phyloP scores from a whole-genome alignment of 1,284 basidiomycete species.

The Cutaneotrichosporon cavernicola region DNA sequence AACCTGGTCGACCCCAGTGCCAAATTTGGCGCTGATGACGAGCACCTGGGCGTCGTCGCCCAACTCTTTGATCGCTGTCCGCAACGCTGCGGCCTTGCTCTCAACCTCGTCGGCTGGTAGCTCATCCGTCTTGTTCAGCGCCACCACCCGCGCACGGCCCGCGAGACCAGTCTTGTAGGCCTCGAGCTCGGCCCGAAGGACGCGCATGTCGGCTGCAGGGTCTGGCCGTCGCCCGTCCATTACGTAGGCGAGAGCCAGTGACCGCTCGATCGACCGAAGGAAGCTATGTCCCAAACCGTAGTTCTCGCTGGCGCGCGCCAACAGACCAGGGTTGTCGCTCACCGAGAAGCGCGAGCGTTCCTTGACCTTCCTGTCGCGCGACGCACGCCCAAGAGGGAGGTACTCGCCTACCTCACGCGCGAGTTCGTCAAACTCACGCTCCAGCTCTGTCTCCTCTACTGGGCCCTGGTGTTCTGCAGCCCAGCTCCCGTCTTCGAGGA shows the following conservation, averaged over 20 bases:
- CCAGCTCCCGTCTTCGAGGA: slow-evolving; percentile 76
- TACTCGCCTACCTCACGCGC: slow-evolving; percentile 36
- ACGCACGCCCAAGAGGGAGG: slow-evolving; percentile 25
- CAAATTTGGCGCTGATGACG: slow-evolving; percentile 75
- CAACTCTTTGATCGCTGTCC: slow-evolving; percentile 33
- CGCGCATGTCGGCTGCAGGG: slow-evolving; percentile 72
- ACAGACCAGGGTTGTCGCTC: slow-evolving; percentile 95
- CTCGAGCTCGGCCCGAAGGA: slow-evolving; percentile 77
- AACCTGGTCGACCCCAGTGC: slow-evolving; percentile 68
- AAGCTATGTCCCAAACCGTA: slow-evolving; percentile 93
- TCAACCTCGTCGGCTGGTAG: slow-evolving; percentile 55
- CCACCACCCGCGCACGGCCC: slow-evolving; percentile 70
- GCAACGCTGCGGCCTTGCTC: slow-evolving; percentile 53
- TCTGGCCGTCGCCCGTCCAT: slow-evolving; percentile 73
- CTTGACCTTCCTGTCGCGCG: slow-evolving; percentile 8
- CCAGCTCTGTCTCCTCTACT: slow-evolving; percentile 69
- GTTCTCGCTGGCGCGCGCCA: slow-evolving; percentile 78
- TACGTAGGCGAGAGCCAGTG: slow-evolving; percentile 84
- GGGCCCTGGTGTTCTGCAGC: slow-evolving; percentile 55
- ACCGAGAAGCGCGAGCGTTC: slow-evolving; percentile 87
- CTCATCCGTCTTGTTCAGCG: slow-evolving; percentile 93
- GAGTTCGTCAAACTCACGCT: slow-evolving; percentile 58
- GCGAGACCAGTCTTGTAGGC: slow-evolving; percentile 79
- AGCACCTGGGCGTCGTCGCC: slow-evolving; percentile 61
- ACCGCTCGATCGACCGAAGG: slow-evolving; percentile 88